Evolutionary conservation across 2,329 filamentous ascomycete genomes (phyloP), one percentile per base, ranked within the genome.

Genomic region (Neocucurbitaria cava): DNA sequence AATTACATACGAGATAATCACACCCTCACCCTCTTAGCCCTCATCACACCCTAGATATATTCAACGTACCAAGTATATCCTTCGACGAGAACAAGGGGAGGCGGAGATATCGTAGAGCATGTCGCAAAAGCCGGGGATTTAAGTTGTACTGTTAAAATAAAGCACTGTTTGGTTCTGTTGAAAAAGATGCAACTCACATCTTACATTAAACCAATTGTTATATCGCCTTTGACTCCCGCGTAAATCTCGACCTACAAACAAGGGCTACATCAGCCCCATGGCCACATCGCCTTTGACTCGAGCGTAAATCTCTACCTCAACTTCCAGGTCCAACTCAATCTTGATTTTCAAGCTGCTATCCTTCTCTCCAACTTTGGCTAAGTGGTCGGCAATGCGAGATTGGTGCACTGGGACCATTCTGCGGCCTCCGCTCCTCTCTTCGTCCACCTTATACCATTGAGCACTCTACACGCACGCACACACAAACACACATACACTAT

Each of bases 331-430:
- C 54, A 78, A 49, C 65, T 78, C 75, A 56, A 78, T 76, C 65
- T 77, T 76, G 60, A 78, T 75, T 66, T 77, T 77, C 61, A 77
- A 58, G 54, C 66, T 71, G 60, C 73, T 76, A 49, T 76, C 75
- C 59, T 74, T 65, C 44, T 66, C 65, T 55, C 73, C 73, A 41
- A 65, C 61, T 30, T 74, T 74, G 21, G 53, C 26, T 18, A 74
- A 75, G 10, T 75, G 61, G 59, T 78, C 75, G 46, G 75, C 70
- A 58, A 78, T 77, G 49, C 75, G 65, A 1, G 75, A 77, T 56
- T 78, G 67, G 49, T 73, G 68, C 10, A 73, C 70, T 2, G 73
- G 73, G 17, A 65, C 56, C 35, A 64, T 69, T 6, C 65, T 43
- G 18, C 65, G 56, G 46, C 60, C 56, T 5, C 60, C 56, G 11